phyloP scores from a whole-genome alignment of 1,284 basidiomycete species.

The Anthracocystis panici-leucophaei region DNA sequence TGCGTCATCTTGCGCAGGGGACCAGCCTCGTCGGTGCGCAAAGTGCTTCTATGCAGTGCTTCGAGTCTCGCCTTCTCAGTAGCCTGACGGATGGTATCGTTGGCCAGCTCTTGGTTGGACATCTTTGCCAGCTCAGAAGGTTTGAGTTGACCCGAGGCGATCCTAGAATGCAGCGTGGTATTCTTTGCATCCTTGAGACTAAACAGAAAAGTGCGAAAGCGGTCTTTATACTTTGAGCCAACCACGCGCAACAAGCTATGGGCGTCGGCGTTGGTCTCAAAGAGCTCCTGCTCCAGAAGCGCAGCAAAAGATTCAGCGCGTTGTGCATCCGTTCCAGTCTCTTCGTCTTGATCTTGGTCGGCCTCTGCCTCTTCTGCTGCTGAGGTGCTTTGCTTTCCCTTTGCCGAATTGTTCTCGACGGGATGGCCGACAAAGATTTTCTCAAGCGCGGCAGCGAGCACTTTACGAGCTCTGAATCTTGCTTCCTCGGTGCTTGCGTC shows the following conservation, averaged over 20 bases:
- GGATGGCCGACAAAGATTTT: constrained; percentile 21
- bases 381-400: too few relatives aligned
- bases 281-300: constrained; percentile 53
- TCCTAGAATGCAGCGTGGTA: constrained; percentile 59
- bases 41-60: constrained; percentile 59
- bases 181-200: constrained; percentile 68
- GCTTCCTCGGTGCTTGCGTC: constrained; percentile 48
- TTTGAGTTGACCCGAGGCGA: constrained; percentile 55
- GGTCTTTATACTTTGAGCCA: constrained; percentile 60
- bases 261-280: constrained; percentile 46
- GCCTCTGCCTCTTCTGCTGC: constrained; percentile 6
- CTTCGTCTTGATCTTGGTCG: neutral
- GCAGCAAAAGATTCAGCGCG: constrained; percentile 35
- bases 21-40: constrained; percentile 54
- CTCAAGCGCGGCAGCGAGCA: constrained; percentile 29
- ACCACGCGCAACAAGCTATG: constrained; percentile 28
- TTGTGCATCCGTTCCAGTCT: constrained; percentile 14
- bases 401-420: neutral
- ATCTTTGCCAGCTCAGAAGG: constrained; percentile 59
- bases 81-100: constrained; percentile 62
- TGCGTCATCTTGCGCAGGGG: constrained; percentile 68
- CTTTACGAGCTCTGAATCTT: constrained; percentile 35
- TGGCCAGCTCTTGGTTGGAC: constrained; percentile 65
- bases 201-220: constrained; percentile 66
- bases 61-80: constrained; percentile 64